These are phyloP conservation scores for Berberis thunbergii DNA, from an alignment of 164 flowering plant species.

Conservation along the genomic window DNA sequence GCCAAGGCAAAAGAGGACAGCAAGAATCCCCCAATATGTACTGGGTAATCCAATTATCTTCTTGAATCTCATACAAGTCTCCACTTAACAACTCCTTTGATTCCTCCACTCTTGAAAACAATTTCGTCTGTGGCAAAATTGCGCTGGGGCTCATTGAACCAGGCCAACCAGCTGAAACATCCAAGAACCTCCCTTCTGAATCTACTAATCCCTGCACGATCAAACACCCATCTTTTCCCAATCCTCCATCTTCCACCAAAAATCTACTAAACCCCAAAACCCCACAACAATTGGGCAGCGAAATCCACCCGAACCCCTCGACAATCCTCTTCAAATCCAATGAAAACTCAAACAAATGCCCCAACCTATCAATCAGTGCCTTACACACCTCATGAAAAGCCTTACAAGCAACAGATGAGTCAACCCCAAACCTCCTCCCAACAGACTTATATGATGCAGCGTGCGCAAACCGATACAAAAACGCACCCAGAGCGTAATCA, in stretches of 20 bases:
- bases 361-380: constrained; percentile 39
- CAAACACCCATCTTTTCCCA: constrained; percentile 38
- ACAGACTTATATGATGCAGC: constrained; percentile 40
- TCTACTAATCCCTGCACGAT: constrained; percentile 73
- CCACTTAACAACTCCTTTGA: constrained; percentile 48
- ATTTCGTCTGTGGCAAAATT: constrained; percentile 36
- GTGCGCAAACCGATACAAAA: constrained; percentile 61
- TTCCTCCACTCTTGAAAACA: constrained; percentile 45
- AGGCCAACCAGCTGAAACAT: constrained; percentile 89
- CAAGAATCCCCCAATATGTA: constrained; percentile 66
- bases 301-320: constrained; percentile 45
- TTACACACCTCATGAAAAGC: constrained; percentile 53
- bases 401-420: constrained; percentile 38
- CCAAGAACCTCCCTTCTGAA: constrained; percentile 71
- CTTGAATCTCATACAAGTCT: constrained; percentile 19
- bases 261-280: constrained; percentile 48
- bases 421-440: constrained; percentile 46
- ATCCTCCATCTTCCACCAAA: constrained; percentile 19
- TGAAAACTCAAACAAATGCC: constrained; percentile 34
- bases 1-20: constrained; percentile 67
- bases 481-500: constrained; percentile 37
- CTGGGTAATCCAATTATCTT: constrained; percentile 42
- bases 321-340: constrained; percentile 26
- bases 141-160: constrained; percentile 29
- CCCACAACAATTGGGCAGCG: constrained; percentile 72